Evolutionary conservation across 2,329 filamentous ascomycete species (phyloP).

Genomic region (Amylocarpus encephaloides): DNA sequence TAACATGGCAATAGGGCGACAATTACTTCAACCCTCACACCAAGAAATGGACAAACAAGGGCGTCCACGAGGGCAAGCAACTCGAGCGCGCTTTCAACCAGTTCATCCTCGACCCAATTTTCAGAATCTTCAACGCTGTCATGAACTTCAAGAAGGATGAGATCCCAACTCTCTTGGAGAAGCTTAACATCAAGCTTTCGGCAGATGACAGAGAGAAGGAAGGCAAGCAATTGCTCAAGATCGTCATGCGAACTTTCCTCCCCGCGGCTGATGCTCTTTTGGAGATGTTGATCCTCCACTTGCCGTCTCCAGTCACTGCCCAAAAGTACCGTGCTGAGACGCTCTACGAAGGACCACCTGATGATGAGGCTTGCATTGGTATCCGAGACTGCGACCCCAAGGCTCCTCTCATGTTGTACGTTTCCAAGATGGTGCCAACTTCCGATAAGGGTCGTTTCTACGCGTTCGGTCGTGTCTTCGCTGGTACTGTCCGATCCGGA

Average conservation of each 20-base stretch:
- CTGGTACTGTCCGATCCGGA: slow-evolving; percentile 95
- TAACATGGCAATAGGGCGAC: slow-evolving; percentile 57
- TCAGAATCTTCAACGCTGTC: slow-evolving; percentile 94
- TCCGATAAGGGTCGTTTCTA: slow-evolving; percentile 99
- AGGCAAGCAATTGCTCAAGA: slow-evolving; percentile 97
- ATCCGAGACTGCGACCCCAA: slow-evolving; percentile 99
- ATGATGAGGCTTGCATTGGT: slow-evolving; percentile 89
- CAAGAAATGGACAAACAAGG: slow-evolving; percentile 98
- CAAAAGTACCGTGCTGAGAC: slow-evolving; percentile 98
- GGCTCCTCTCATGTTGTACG: slow-evolving; percentile 98
- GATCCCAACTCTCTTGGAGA: slow-evolving; percentile 72
- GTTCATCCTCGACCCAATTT: slow-evolving; percentile 99
- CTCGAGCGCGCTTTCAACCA: slow-evolving; percentile 99
- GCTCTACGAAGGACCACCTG: slow-evolving; percentile 93
- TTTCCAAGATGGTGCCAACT: slow-evolving; percentile 99
- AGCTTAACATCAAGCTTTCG: slow-evolving; percentile 90
- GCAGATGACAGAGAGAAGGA: slow-evolving; percentile 85
- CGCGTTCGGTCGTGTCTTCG: slow-evolving; percentile 99
- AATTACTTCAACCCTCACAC: slow-evolving; percentile 99
- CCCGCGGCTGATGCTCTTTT: slow-evolving; percentile 95
- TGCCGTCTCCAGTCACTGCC: slow-evolving; percentile 90
- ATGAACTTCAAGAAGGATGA: slow-evolving; percentile 99
- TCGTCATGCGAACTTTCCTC: slow-evolving; percentile 97
- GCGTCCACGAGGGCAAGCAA: slow-evolving; percentile 74
- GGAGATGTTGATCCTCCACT: slow-evolving; percentile 99